Evolutionary conservation across 2,329 filamentous ascomycete species (phyloP), one percentile per base, ranked within the genome.

Genomic region (Pseudogymnoascus sp.): DNA sequence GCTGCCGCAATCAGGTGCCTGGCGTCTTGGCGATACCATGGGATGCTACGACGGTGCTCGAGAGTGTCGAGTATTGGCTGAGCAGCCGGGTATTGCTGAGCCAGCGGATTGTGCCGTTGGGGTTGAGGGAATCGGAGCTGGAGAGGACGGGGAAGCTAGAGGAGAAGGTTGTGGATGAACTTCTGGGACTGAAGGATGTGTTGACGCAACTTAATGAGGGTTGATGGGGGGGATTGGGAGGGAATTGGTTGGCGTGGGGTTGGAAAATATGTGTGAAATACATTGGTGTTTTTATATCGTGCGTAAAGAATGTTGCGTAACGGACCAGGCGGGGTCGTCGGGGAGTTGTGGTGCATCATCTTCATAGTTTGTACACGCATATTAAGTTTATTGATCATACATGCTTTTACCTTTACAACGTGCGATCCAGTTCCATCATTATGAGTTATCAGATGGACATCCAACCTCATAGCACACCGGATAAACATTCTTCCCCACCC

Each of bases 21-120:
- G 90, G 89, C 60, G 82, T 82, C n/a, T 84, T 87, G 21, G 87
- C 91, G 23, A 86, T 97, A 1, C 84, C 87, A 12, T 96, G 91
- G 87, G 91, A 97, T 71, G 80, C 83, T 11, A 80, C 81, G 0
- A 80, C 80, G 1, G 82, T 95, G 56, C 82, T 88, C 67, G 92
- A 96, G 72, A 91, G 94, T 69, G 84, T 95, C 4, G 91, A 96
- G 68, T 90, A 89, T 67, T 91, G 91, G 81, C 77, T 97, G 37
- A 82, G 84, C 28, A 86, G 86, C 62, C 82, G 86, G 64, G 84
- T 85, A 67, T 77, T 87, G 62, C 77, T 97, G 63, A 82, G 87
- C 61, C 87, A 91, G 67, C 81, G 89, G 28, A 83, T 96, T 59
- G 79, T 92, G 60, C 86, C 92, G 0, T 80, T 89, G 18, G 90